A percentile compares a stretch with the other conserved stretches of the same genome.
These are phyloP conservation scores for Baudoinia panamericana DNA, from an alignment of 495 filamentous ascomycete genomes.

Conservation along the genomic window DNA sequence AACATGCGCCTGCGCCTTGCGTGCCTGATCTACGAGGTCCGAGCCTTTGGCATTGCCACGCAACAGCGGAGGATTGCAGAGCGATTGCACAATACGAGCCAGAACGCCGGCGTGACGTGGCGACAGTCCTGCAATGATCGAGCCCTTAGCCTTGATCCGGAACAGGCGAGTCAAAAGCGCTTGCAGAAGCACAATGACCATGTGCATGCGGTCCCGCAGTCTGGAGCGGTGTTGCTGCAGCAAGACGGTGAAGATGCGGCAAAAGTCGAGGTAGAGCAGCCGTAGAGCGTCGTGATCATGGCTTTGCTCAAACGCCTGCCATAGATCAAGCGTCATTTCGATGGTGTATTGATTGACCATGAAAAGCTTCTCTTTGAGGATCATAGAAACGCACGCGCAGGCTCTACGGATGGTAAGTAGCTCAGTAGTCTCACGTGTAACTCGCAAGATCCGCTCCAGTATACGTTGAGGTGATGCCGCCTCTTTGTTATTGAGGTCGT, in stretches of 20 bases:
- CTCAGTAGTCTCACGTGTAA: not conserved
- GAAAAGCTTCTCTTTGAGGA: slow-evolving; percentile 14
- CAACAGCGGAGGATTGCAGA: slow-evolving; percentile 70
- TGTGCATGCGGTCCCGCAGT: slow-evolving; percentile 55
- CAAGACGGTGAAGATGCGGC: slow-evolving; percentile 42
- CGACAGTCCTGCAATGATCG: slow-evolving; percentile 22
- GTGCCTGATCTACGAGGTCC: slow-evolving; percentile 58
- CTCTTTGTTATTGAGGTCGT: not conserved
- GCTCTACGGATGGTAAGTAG: not conserved
- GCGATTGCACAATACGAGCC: slow-evolving; percentile 56
- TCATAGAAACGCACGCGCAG: slow-evolving; percentile 9
- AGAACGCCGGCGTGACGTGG: slow-evolving; percentile 48
- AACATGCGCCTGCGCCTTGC: slow-evolving; percentile 60
- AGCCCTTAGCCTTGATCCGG: slow-evolving; percentile 23
- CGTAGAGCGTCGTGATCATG: not conserved
- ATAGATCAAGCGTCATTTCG: slow-evolving; percentile 6
- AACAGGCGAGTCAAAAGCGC: slow-evolving; percentile 53
- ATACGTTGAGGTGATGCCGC: not conserved
- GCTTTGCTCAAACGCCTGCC: not conserved
- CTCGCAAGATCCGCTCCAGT: not conserved
- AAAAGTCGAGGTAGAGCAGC: slow-evolving; percentile 43
- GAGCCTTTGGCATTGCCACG: slow-evolving; percentile 38
- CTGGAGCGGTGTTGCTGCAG: slow-evolving; percentile 51
- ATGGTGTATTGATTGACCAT: slow-evolving; percentile 17
- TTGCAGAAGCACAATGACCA: slow-evolving; percentile 51